These are phyloP conservation scores for Pseudogymnoascus sp. DNA, from an alignment of 2,329 filamentous ascomycete genomes.

Conservation along the genomic window DNA sequence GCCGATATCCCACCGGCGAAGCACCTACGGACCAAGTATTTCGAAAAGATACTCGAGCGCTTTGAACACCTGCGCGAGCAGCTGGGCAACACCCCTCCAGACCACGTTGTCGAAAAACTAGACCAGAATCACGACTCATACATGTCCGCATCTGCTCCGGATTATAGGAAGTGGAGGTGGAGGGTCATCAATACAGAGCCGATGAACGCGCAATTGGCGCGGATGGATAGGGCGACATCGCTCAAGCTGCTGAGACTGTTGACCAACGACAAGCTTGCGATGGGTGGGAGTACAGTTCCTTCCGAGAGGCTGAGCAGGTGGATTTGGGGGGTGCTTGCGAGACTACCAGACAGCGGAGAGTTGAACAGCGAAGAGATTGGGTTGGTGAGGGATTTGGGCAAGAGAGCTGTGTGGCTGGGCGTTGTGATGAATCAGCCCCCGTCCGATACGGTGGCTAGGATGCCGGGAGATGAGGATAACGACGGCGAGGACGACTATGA, in stretches of 20 bases:
- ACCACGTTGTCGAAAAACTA: conserved; percentile 44
- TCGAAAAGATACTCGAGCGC: conserved; percentile 52
- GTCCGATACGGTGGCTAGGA: conserved; percentile 30
- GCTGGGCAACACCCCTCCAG: conserved; percentile 48
- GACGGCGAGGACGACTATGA: conserved; percentile 17
- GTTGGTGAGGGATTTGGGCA: conserved; percentile 69
- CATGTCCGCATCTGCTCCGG: conserved; percentile 42
- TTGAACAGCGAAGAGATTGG: conserved; percentile 68
- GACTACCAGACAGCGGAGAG: conserved; percentile 64
- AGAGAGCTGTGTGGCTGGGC: conserved; percentile 55
- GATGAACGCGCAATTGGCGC: conserved; percentile 48
- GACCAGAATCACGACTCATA: conserved; percentile 40
- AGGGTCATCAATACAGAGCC: conserved; percentile 47
- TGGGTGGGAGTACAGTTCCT: conserved; percentile 41
- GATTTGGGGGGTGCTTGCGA: conserved; percentile 76
- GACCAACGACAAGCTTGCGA: conserved; percentile 12
- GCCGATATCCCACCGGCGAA: neutral
- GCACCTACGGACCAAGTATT: conserved; percentile 40
- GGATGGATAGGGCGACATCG: conserved; percentile 58
- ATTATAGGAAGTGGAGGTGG: conserved; percentile 43
- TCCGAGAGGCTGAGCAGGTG: conserved; percentile 58
- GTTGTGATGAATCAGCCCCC: conserved; percentile 23
- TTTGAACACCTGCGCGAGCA: conserved; percentile 57
- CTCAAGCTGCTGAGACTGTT: conserved; percentile 57
- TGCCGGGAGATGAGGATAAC: conserved; percentile 32